phyloP scores from a whole-genome alignment of 441 rosid genomes.

The Pelargonium exstipulatum region DNA sequence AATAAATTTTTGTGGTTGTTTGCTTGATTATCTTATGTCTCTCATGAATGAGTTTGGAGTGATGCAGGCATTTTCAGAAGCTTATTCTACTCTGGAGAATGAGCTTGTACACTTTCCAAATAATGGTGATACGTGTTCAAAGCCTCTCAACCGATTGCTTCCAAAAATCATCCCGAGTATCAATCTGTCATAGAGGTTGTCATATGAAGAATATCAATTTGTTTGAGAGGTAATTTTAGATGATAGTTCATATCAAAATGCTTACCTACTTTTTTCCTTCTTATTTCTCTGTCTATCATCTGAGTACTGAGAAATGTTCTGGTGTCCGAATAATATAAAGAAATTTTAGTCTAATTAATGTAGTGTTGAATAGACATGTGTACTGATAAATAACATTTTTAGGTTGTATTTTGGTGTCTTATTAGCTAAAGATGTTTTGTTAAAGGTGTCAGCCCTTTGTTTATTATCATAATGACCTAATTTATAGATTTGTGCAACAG shows the following conservation, averaged over 20 bases:
- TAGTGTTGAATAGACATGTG: background rate
- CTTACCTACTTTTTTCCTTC: background rate
- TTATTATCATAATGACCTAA: background rate
- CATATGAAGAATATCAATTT: slow-evolving; percentile 6
- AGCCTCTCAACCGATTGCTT: slow-evolving; percentile 50
- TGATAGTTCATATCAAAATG: background rate
- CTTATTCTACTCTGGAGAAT: slow-evolving; percentile 72
- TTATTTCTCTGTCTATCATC: background rate
- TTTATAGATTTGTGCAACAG: background rate
- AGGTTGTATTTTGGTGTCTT: background rate
- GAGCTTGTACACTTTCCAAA: slow-evolving; percentile 54
- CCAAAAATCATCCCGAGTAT: slow-evolving; percentile 78
- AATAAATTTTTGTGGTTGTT: slow-evolving; percentile 7
- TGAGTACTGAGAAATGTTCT: background rate
- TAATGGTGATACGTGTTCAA: slow-evolving; percentile 39
- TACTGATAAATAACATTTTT: background rate
- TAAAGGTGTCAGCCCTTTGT: background rate
- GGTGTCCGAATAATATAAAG: background rate
- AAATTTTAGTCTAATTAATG: background rate
- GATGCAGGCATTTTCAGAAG: slow-evolving; percentile 95
- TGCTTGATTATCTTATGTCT: slow-evolving; percentile 10
- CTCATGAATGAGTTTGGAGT: slow-evolving; percentile 15
- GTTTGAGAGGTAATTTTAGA: slow-evolving; percentile 24
- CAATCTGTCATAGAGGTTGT: slow-evolving; percentile 27
- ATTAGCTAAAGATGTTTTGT: background rate